Percentiles rank a stretch among this genome's conserved stretches.
Conservation (phyloP, 1,284 basidiomycete species). For the Meira nashicola region DNA sequence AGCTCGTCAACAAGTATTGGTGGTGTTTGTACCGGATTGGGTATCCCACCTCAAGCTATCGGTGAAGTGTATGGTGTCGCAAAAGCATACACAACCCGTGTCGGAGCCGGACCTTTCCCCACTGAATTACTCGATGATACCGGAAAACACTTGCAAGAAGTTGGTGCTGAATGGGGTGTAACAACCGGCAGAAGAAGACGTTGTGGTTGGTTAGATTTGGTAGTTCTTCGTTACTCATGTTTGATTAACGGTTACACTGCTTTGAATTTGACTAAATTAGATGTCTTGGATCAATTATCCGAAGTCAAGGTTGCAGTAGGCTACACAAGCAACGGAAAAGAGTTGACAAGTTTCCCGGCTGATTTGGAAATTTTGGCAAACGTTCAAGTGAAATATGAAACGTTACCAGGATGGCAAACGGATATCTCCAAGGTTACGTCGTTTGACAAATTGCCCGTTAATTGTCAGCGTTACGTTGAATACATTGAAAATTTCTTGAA, state of each 20-base stretch:
- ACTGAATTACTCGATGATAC: conserved; percentile 87
- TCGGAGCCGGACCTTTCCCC: conserved; percentile 95
- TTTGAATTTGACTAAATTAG: conserved; percentile 93
- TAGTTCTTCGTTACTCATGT: conserved; percentile 86
- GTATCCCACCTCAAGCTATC: conserved; percentile 82
- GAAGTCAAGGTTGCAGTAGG: conserved; percentile 85
- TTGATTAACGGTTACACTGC: conserved; percentile 92
- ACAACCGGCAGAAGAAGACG: conserved; percentile 88
- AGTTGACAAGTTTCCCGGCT: conserved; percentile 74
- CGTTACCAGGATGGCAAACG: conserved; percentile 84
- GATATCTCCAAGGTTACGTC: conserved; percentile 66
- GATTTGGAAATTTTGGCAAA: conserved; percentile 75
- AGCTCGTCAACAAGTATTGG: conserved; percentile 88
- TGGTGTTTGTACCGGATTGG: conserved; percentile 91
- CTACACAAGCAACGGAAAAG: conserved; percentile 74
- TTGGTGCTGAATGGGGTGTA: conserved; percentile 83
- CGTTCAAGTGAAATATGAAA: conserved; percentile 83
- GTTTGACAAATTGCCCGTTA: conserved; percentile 77
- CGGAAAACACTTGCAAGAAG: conserved; percentile 84
- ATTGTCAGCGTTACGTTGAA: conserved; percentile 79
- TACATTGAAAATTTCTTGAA: conserved; percentile 78
- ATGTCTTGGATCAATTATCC: conserved; percentile 76
- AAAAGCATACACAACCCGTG: conserved; percentile 96
- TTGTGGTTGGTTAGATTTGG: conserved; percentile 95
- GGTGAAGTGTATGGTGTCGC: conserved; percentile 83